Evolutionary conservation across 2,329 filamentous ascomycete species (phyloP).

Genomic region (Alternaria triticimaculans): DNA sequence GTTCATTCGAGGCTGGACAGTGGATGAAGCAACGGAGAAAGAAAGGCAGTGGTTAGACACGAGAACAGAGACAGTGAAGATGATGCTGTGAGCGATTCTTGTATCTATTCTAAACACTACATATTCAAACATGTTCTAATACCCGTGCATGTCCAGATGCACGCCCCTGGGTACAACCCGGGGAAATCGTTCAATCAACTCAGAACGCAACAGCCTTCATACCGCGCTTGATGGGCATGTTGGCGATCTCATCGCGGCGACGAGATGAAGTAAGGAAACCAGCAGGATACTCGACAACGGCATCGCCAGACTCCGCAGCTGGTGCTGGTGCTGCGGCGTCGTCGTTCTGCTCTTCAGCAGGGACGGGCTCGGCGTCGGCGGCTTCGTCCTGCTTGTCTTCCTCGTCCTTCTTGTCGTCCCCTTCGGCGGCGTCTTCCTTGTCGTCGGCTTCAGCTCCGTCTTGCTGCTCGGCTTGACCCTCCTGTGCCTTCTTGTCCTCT

Average conservation of each 20-base stretch:
- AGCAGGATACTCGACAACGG: slow-evolving; percentile 9
- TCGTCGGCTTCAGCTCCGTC: neutral
- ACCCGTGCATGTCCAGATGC: neutral
- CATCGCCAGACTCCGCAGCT: neutral
- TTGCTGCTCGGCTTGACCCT: slow-evolving; percentile 1
- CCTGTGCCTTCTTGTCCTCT: neutral
- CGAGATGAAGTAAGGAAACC: slow-evolving; percentile 12
- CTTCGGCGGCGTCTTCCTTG: neutral
- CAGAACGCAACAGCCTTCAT: slow-evolving; percentile 9
- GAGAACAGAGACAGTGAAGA: neutral
- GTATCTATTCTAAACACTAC: neutral
- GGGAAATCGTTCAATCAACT: neutral
- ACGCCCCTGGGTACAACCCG: too few relatives aligned
- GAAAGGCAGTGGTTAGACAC: neutral
- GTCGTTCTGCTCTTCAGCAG: slow-evolving; percentile 3
- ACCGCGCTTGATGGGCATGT: slow-evolving; percentile 4
- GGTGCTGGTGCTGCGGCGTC: neutral
- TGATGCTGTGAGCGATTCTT: neutral
- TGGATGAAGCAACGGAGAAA: neutral
- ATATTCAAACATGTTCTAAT: neutral
- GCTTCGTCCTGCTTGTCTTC: slow-evolving; percentile 1
- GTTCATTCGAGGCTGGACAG: neutral
- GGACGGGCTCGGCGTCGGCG: neutral
- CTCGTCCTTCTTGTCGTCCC: neutral
- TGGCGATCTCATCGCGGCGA: neutral